These are phyloP conservation scores for Colletotrichum sp. DNA, from an alignment of 2,329 filamentous ascomycete species.

Conservation along the genomic window DNA sequence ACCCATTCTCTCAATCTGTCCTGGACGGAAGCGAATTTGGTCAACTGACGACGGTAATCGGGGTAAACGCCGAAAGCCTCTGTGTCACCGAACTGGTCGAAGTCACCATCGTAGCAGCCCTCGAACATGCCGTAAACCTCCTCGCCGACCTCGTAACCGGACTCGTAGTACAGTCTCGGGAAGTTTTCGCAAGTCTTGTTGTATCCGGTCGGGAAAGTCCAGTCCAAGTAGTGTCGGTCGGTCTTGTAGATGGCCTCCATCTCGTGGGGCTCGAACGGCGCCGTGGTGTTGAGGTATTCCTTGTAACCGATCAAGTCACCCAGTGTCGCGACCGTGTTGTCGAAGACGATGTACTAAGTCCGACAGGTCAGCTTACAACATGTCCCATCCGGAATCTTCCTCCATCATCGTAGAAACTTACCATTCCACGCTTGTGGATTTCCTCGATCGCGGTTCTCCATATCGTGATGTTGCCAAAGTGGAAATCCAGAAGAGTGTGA, in stretches of 20 bases:
- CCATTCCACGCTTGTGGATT: conserved; percentile 63
- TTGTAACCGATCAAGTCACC: conserved; percentile 68
- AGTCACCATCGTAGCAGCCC: conserved; percentile 68
- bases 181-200: conserved; percentile 57
- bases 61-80: conserved; percentile 68
- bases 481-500: conserved; percentile 67
- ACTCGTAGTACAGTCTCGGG: conserved; percentile 66
- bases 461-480: conserved; percentile 62
- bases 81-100: conserved; percentile 68
- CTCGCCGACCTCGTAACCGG: conserved; percentile 53
- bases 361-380: conserved; percentile 59
- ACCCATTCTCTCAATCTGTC: conserved; percentile 70
- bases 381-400: background rate
- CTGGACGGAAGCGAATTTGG: conserved; percentile 71
- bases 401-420: conserved; percentile 45
- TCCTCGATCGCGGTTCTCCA: conserved; percentile 64
- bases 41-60: conserved; percentile 67
- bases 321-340: conserved; percentile 71
- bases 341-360: conserved; percentile 71
- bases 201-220: conserved; percentile 56
- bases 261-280: conserved; percentile 60
- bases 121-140: conserved; percentile 51
- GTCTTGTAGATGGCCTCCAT: conserved; percentile 64
- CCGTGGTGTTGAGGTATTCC: conserved; percentile 62
- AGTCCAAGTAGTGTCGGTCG: conserved; percentile 62